Conservation (phyloP, 139 green algal species). For the Eudorina sp. region DNA sequence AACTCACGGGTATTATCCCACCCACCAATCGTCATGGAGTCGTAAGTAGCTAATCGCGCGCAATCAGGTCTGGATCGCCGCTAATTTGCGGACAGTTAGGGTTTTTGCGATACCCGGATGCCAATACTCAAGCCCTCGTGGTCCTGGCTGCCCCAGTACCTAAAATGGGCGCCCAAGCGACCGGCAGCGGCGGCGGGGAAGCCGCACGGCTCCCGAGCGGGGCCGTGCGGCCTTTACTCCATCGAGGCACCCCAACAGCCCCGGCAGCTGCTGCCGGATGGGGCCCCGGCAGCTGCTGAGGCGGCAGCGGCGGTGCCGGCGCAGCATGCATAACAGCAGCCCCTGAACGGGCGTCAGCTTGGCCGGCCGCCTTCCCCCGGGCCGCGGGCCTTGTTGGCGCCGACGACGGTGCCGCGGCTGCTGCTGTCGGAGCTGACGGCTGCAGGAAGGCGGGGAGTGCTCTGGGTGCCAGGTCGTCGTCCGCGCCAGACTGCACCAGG, state of each 20-base stretch:
- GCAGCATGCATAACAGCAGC: not conserved
- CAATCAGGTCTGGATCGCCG: no score
- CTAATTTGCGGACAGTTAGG: no score
- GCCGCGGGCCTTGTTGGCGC: no score
- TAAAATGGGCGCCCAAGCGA: not conserved
- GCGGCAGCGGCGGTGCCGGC: not conserved
- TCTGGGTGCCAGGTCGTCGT: constrained; percentile 35
- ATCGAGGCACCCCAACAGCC: not conserved
- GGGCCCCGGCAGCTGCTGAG: not conserved
- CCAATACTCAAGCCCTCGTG: no score
- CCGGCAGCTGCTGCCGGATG: not conserved
- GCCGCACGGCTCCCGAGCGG: constrained; percentile 9
- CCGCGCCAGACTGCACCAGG: not conserved
- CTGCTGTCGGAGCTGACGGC: not conserved
- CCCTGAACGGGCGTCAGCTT: not conserved
- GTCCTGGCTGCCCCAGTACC: no score
- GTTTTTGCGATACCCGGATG: no score
- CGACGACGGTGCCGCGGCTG: not conserved
- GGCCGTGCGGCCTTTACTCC: constrained; percentile 34
- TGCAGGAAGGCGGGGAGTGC: not conserved
- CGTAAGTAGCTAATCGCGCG: no score
- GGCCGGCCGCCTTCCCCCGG: no score
- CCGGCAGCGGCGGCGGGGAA: constrained; percentile 5
- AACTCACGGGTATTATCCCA: no score
- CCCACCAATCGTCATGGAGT: no score